Evolutionary conservation across 164 flowering plant genomes (phyloP).

Genomic region (Liriodendron chinense): DNA sequence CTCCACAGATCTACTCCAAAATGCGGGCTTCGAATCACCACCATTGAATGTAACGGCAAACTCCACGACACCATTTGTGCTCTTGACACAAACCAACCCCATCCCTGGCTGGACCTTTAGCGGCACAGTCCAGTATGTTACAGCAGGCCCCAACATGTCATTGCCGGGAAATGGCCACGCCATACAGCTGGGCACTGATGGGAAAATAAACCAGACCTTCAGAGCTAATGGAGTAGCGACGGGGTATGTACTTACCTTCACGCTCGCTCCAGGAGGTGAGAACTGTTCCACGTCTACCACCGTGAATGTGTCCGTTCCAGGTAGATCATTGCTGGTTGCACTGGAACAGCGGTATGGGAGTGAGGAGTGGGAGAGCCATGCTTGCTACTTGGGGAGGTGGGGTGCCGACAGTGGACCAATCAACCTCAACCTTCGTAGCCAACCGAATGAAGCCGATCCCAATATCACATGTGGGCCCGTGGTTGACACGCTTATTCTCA

Average conservation of each 20-base stretch:
- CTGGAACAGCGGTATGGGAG: conserved; percentile 28
- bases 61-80: conserved; percentile 19
- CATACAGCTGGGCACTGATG: conserved; percentile 37
- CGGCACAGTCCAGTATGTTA: conserved; percentile 40
- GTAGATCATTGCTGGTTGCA: conserved; percentile 21
- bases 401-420: conserved; percentile 23
- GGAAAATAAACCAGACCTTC: conserved; percentile 50
- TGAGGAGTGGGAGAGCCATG: conserved; percentile 39
- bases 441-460: conserved; percentile 22
- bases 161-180: conserved; percentile 41
- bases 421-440: conserved; percentile 37
- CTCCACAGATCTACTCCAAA: conserved; percentile 21
- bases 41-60: conserved; percentile 30
- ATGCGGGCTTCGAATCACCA: conserved; percentile 47
- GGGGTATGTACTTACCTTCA: conserved; percentile 37
- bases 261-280: conserved; percentile 26
- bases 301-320: conserved; percentile 30
- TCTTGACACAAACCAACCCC: conserved; percentile 23
- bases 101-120: conserved; percentile 44
- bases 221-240: conserved; percentile 15
- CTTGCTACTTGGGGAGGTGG: conserved; percentile 35
- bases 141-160: conserved; percentile 17
- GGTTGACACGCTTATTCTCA: conserved; percentile 30
- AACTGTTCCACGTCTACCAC: conserved; percentile 28
- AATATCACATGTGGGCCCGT: conserved; percentile 42